Percentiles rank a stretch among this genome's conserved stretches.
Conservation (phyloP, 345 rosid species). For the Tarenaya hassleriana region DNA sequence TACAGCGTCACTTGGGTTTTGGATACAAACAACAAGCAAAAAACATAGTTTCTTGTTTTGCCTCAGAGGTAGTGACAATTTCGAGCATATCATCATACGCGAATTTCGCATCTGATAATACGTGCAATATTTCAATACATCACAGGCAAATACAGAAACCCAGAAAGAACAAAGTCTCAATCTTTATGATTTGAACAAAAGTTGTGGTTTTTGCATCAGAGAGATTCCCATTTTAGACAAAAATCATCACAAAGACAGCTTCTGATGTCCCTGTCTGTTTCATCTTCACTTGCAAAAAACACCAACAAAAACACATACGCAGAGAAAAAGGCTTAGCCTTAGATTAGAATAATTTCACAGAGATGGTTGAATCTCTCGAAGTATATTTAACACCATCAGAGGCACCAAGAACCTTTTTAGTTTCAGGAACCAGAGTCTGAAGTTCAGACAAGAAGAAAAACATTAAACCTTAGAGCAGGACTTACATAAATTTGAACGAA, state of each 20-base stretch:
- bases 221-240: slow-evolving; percentile 34
- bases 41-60: neutral
- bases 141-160: slow-evolving; percentile 14
- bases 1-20: too few species aligned
- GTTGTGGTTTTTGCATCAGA: slow-evolving; percentile 29
- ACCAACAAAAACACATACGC: neutral
- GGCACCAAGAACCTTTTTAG: slow-evolving; percentile 15
- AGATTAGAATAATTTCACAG: slow-evolving; percentile 22
- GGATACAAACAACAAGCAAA: neutral
- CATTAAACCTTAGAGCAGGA: too few species aligned
- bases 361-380: slow-evolving; percentile 28
- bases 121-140: slow-evolving; percentile 15
- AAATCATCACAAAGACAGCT: slow-evolving; percentile 29
- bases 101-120: slow-evolving; percentile 25
- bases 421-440: too few species aligned
- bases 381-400: slow-evolving; percentile 66
- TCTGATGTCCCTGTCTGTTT: slow-evolving; percentile 89
- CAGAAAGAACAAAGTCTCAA: neutral
- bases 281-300: slow-evolving; percentile 56
- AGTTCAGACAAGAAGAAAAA: too few species aligned
- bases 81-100: slow-evolving; percentile 20
- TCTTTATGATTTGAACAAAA: neutral
- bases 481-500: too few species aligned
- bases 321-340: neutral
- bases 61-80: slow-evolving; percentile 45